Conservation (phyloP, 2,329 filamentous ascomycete genomes). For the Myotisia sp. region DNA sequence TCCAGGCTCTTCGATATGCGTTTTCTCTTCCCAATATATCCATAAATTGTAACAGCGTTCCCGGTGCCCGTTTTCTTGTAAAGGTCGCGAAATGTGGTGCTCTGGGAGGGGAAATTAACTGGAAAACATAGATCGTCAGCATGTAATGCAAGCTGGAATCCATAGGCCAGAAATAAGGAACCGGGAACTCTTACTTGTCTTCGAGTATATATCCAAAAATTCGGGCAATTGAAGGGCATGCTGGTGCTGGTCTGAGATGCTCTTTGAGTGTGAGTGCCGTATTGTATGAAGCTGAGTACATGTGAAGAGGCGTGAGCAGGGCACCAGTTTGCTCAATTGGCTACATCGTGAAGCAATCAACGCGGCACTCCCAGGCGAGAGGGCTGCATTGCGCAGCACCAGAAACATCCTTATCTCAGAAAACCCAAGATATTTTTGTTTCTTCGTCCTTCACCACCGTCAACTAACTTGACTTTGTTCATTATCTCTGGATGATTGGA, state of each 20-base stretch:
- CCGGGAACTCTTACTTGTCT: slow-evolving; percentile 24
- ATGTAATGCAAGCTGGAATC: neutral
- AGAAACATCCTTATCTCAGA: neutral
- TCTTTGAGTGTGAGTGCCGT: no score
- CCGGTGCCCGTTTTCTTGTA: slow-evolving; percentile 20
- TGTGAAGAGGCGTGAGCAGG: no score
- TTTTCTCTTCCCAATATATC: slow-evolving; percentile 56
- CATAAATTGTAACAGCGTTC: slow-evolving; percentile 44
- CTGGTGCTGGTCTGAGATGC: no score
- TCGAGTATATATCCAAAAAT: slow-evolving; percentile 1
- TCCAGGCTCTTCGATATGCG: slow-evolving; percentile 55
- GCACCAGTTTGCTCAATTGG: no score
- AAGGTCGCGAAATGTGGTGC: slow-evolving; percentile 26
- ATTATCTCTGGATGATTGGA: neutral
- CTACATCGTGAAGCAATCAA: no score
- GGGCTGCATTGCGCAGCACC: neutral
- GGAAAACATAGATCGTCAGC: slow-evolving; percentile 4
- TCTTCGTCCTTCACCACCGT: slow-evolving; percentile 13
- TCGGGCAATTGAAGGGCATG: no score
- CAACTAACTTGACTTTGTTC: neutral
- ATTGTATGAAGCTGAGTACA: no score
- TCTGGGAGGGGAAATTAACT: slow-evolving; percentile 37
- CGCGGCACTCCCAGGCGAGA: slow-evolving; percentile 6
- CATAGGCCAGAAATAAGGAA: neutral
- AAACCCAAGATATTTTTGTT: neutral